Percentiles rank a stretch among this genome's conserved stretches.
Conservation (phyloP, 2,329 filamentous ascomycete species). For the Aspergillus versicolor region DNA sequence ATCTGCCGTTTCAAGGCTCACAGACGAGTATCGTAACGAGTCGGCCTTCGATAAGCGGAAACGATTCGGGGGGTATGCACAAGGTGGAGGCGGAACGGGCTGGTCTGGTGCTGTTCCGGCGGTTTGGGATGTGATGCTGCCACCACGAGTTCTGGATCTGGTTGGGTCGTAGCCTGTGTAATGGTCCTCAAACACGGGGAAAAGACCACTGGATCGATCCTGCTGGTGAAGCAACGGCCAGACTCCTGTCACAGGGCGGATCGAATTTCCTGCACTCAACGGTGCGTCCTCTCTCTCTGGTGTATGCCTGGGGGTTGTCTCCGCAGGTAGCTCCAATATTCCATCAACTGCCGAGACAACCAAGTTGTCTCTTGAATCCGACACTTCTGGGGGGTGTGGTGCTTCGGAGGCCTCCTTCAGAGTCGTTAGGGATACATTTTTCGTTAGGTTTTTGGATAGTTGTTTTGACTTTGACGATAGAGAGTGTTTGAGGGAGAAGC, state of each 20-base stretch:
- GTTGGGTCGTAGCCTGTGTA: conserved; percentile 23
- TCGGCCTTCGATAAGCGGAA: conserved; percentile 36
- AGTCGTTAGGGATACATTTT: conserved; percentile 33
- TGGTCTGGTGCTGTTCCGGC: conserved; percentile 35
- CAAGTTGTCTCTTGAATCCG: conserved; percentile 29
- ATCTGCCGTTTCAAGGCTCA: conserved; percentile 39
- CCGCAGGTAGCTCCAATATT: conserved; percentile 33
- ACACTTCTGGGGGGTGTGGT: conserved; percentile 16
- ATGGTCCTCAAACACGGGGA: conserved; percentile 25
- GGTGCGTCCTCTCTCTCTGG: conserved; percentile 32
- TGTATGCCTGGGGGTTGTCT: conserved; percentile 37
- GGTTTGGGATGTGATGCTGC: conserved; percentile 35
- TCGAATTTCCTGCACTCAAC: conserved; percentile 22
- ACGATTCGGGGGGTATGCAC: conserved; percentile 30
- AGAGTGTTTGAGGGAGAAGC: conserved; percentile 35
- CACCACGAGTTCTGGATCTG: conserved; percentile 26
- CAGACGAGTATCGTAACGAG: conserved; percentile 35
- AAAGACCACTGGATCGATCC: conserved; percentile 22
- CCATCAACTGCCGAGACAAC: conserved; percentile 37
- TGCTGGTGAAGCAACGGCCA: conserved; percentile 32
- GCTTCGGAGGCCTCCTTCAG: conserved; percentile 30
- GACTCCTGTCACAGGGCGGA: conserved; percentile 28
- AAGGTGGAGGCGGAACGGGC: conserved; percentile 37
- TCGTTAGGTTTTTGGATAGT: conserved; percentile 27
- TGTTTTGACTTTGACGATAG: conserved; percentile 28